These are phyloP conservation scores for Camellia sinensis DNA, from an alignment of 148 eudicot genomes.

Conservation along the genomic window DNA sequence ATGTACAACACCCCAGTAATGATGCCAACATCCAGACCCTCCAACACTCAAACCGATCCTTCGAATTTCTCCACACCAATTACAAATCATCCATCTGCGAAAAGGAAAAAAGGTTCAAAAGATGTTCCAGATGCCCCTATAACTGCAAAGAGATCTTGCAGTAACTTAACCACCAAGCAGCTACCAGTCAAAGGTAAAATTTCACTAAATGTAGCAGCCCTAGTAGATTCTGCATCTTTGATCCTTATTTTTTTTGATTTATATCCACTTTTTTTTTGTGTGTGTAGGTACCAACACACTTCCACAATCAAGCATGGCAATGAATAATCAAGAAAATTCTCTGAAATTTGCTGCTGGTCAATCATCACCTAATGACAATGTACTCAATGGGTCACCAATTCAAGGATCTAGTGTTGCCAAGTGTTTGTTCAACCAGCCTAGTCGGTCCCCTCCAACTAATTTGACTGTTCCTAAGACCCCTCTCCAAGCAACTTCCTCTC, in stretches of 20 bases:
- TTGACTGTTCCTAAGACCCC: conserved; percentile 71
- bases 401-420: conserved; percentile 67
- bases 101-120: conserved; percentile 53
- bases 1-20: conserved; percentile 34
- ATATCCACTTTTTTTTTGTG: not conserved
- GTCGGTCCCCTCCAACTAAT: conserved; percentile 45
- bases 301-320: conserved; percentile 27
- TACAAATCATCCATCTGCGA: conserved; percentile 32
- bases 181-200: conserved; percentile 39
- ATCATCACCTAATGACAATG: conserved; percentile 24
- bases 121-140: conserved; percentile 32
- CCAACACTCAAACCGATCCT: conserved; percentile 27
- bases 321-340: conserved; percentile 21
- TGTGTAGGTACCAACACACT: conserved; percentile 31
- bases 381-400: conserved; percentile 26
- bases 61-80: conserved; percentile 40
- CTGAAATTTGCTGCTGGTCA: conserved; percentile 28
- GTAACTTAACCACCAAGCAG: conserved; percentile 23
- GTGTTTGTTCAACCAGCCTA: conserved; percentile 54
- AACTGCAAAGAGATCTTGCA: conserved; percentile 51
- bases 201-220: not conserved
- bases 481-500: conserved; percentile 55
- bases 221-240: not conserved
- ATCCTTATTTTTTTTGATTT: not conserved
- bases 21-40: conserved; percentile 45